Evolutionary conservation across 495 filamentous ascomycete species (phyloP).

Genomic region (Trichoderma gamsii): DNA sequence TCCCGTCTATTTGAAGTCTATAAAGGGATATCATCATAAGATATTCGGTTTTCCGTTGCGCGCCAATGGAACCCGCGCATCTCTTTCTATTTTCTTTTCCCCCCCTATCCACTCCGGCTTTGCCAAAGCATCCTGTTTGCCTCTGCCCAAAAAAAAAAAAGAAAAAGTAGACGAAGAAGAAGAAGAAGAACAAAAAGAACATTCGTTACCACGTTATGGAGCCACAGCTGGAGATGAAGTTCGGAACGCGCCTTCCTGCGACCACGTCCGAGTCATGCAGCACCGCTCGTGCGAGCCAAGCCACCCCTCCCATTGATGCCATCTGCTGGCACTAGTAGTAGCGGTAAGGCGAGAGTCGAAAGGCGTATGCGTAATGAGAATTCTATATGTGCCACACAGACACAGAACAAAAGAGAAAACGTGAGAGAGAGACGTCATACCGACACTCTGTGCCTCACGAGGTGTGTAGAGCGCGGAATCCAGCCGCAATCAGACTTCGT

Average conservation of each 20-base stretch:
- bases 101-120: not conserved
- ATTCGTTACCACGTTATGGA: not conserved
- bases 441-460: conserved; percentile 27
- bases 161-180: not conserved
- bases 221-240: not conserved
- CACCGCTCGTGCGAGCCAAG: not conserved
- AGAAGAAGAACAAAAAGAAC: not conserved
- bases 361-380: conserved; percentile 1
- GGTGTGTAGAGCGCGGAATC: conserved; percentile 64
- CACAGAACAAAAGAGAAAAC: not conserved
- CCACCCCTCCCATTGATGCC: not conserved
- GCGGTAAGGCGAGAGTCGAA: not conserved
- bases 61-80: not conserved
- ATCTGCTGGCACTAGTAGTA: not conserved
- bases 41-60: not conserved
- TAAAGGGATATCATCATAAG: conserved; percentile 10
- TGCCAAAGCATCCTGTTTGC: not conserved
- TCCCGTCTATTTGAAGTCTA: conserved; percentile 11
- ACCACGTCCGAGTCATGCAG: conserved; percentile 1
- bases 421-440: not conserved
- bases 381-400: not conserved
- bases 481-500: conserved; percentile 68
- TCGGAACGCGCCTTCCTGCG: not conserved
- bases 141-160: not conserved
- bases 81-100: not conserved